These are phyloP conservation scores for Aspergillus novoparasiticus DNA, from an alignment of 2,329 filamentous ascomycete species.

Conservation along the genomic window DNA sequence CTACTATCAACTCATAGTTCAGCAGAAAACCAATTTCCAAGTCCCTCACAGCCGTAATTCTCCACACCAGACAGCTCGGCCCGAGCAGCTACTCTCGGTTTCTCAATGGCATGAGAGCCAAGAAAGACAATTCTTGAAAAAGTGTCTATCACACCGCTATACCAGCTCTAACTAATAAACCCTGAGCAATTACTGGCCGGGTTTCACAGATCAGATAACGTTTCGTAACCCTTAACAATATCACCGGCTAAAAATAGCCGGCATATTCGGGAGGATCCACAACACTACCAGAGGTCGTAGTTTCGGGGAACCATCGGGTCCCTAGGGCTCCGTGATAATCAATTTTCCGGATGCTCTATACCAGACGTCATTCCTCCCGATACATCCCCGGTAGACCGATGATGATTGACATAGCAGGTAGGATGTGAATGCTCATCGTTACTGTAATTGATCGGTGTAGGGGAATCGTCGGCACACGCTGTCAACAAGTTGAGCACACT, in stretches of 20 bases:
- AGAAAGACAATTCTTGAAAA: not conserved
- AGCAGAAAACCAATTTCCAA: not conserved
- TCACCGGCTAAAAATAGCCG: not conserved
- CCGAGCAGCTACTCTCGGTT: not conserved
- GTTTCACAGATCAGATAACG: not conserved
- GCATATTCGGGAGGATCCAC: not conserved
- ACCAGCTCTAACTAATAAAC: not conserved
- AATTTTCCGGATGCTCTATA: not conserved
- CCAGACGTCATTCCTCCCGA: not conserved
- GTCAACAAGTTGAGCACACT: too few species aligned
- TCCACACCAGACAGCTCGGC: not conserved
- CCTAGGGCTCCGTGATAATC: not conserved
- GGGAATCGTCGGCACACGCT: not conserved
- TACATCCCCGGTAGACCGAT: not conserved
- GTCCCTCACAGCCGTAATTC: not conserved
- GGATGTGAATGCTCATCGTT: not conserved
- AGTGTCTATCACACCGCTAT: not conserved
- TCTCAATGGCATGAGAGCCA: not conserved
- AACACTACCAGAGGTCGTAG: not conserved
- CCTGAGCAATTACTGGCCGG: not conserved
- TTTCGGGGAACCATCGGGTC: not conserved
- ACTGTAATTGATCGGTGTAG: not conserved
- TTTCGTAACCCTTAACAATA: not conserved
- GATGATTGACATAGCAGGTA: not conserved
- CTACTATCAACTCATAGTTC: not conserved